phyloP scores from a whole-genome alignment of 106 monocot genomes.

The Posidonia australis region DNA sequence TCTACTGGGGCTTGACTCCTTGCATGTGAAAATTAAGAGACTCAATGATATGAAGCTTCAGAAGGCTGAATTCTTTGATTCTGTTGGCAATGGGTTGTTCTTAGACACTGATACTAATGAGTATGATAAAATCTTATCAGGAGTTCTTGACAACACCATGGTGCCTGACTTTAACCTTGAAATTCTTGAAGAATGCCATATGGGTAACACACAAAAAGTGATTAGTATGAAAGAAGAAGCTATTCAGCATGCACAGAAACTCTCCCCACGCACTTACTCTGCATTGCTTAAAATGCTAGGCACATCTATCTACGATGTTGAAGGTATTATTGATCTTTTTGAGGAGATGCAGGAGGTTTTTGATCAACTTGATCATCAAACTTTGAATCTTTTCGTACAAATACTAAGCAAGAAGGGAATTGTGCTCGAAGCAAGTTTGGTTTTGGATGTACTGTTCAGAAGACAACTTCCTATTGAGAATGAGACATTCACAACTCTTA shows the following conservation, averaged over 20 bases:
- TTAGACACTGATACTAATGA: slow-evolving; percentile 56
- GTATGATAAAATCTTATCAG: slow-evolving; percentile 36
- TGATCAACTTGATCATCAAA: slow-evolving; percentile 29
- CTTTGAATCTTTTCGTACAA: slow-evolving; percentile 33
- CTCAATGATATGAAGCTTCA: slow-evolving; percentile 39
- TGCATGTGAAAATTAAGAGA: slow-evolving; percentile 72
- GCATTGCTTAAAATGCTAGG: slow-evolving; percentile 34
- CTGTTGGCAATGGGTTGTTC: slow-evolving; percentile 84
- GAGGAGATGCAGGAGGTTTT: slow-evolving; percentile 31
- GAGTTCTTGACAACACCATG: slow-evolving; percentile 38
- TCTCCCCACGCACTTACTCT: slow-evolving; percentile 24
- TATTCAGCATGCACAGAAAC: slow-evolving; percentile 33
- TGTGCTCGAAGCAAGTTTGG: slow-evolving; percentile 17
- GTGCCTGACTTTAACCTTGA: slow-evolving; percentile 43
- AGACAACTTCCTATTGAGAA: slow-evolving; percentile 24
- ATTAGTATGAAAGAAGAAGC: slow-evolving; percentile 34
- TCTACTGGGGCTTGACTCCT: slow-evolving; percentile 49
- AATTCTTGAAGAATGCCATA: slow-evolving; percentile 29
- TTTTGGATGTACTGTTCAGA: slow-evolving; percentile 32
- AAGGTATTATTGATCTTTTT: slow-evolving; percentile 24
- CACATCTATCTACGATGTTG: slow-evolving; percentile 13
- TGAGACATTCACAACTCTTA: slow-evolving; percentile 30
- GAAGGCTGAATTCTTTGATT: slow-evolving; percentile 85
- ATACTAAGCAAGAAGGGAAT: slow-evolving; percentile 47
- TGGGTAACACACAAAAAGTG: slow-evolving; percentile 33